Percentiles rank a stretch among this genome's conserved stretches.
phyloP scores from a whole-genome alignment of 2,329 filamentous ascomycete species.

The Colletotrichum shisoi region DNA sequence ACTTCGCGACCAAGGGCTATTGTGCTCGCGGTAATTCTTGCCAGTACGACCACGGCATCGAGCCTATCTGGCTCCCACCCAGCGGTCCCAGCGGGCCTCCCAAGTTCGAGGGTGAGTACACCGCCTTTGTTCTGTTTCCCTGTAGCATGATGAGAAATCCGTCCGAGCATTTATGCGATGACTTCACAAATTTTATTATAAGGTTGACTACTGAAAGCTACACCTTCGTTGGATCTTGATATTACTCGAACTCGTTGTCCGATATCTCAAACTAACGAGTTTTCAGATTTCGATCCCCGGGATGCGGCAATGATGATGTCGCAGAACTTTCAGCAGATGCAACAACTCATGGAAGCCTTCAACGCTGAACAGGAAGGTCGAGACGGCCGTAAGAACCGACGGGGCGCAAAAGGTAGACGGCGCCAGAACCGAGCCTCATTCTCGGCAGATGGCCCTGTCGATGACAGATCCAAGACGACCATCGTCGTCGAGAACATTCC shows the following conservation, averaged over 20 bases:
- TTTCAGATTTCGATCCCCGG: slow-evolving; percentile 39
- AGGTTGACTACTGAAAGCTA: slow-evolving; percentile 46
- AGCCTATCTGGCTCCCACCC: slow-evolving; percentile 33
- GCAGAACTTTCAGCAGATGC: slow-evolving; percentile 38
- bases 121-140: background rate
- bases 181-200: slow-evolving; percentile 42
- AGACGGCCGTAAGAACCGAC: slow-evolving; percentile 46
- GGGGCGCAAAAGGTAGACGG: slow-evolving; percentile 29
- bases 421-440: slow-evolving; percentile 60
- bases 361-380: slow-evolving; percentile 40
- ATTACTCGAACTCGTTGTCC: background rate
- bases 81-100: slow-evolving; percentile 25
- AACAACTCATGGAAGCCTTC: slow-evolving; percentile 39
- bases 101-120: slow-evolving; percentile 28
- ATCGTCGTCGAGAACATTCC: slow-evolving; percentile 83
- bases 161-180: slow-evolving; percentile 41
- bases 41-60: slow-evolving; percentile 70
- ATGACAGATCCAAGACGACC: slow-evolving; percentile 69
- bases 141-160: slow-evolving; percentile 40
- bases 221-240: background rate
- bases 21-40: slow-evolving; percentile 74
- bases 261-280: slow-evolving; percentile 14
- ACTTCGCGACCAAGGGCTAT: slow-evolving; percentile 77
- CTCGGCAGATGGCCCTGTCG: slow-evolving; percentile 69
- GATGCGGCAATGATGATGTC: slow-evolving; percentile 40